phyloP scores from a whole-genome alignment of 768 basidiomycete species.

The Russula ochroleuca region DNA sequence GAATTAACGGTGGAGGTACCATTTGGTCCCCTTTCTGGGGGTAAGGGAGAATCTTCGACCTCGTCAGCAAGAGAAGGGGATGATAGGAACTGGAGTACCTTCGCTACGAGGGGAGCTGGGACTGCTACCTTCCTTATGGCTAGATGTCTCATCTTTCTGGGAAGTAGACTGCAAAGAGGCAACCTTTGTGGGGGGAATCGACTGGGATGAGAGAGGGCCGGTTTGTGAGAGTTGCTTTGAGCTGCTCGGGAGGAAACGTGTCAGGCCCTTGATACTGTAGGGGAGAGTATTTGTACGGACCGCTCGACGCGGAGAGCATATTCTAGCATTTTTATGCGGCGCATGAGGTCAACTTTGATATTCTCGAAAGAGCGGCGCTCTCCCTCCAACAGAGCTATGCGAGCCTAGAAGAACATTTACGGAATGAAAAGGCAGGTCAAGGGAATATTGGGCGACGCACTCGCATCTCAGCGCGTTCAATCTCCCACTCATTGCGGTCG shows the following conservation, averaged over 20 bases:
- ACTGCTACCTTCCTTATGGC: constrained; percentile 75
- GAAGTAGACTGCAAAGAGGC: constrained; percentile 53
- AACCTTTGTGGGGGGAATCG: constrained; percentile 63
- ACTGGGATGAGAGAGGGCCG: constrained; percentile 39
- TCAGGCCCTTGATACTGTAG: constrained; percentile 31
- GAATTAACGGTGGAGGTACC: constrained; percentile 41
- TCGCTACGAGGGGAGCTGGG: constrained; percentile 84
- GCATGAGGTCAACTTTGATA: constrained; percentile 90
- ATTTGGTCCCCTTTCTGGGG: constrained; percentile 50
- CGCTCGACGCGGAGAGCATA: constrained; percentile 95
- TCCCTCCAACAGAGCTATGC: constrained; percentile 95
- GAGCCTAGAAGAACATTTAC: constrained; percentile 53
- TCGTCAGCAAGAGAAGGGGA: constrained; percentile 20
- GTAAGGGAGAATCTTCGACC: constrained; percentile 62
- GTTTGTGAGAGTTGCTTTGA: constrained; percentile 75
- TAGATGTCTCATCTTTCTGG: constrained; percentile 67
- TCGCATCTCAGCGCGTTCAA: constrained; percentile 98
- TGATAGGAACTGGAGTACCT: constrained; percentile 42
- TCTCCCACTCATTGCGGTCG: constrained; percentile 99
- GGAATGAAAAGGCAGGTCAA: constrained; percentile 30
- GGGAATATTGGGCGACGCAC: constrained; percentile 45
- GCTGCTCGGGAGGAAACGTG: constrained; percentile 41
- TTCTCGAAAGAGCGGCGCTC: constrained; percentile 97
- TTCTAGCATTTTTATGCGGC: constrained; percentile 98
- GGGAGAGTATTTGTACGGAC: constrained; percentile 45